These are phyloP conservation scores for Aspergillus spinulosporus DNA, from an alignment of 2,329 filamentous ascomycete species.

Conservation along the genomic window DNA sequence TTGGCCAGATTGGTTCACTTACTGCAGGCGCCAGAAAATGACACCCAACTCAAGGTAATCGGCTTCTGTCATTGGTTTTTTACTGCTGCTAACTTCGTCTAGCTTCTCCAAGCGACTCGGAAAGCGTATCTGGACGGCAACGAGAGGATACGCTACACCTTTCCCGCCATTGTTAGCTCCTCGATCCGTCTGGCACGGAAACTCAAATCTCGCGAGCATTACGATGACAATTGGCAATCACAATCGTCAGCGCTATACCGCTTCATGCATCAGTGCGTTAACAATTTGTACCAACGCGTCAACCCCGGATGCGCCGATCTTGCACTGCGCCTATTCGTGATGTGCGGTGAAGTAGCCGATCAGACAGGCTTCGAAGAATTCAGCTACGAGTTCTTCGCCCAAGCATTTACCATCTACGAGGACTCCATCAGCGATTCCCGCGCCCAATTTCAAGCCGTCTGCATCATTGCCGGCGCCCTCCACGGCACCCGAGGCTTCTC, in stretches of 20 bases:
- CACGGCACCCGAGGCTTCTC: conserved; percentile 88
- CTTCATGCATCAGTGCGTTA: conserved; percentile 87
- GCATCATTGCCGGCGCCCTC: conserved; percentile 84
- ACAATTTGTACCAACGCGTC: conserved; percentile 82
- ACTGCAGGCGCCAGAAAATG: conserved; percentile 78
- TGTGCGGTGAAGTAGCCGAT: conserved; percentile 89
- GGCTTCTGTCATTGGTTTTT: neutral
- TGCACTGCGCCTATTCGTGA: conserved; percentile 82
- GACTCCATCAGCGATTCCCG: conserved; percentile 93
- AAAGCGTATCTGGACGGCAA: conserved; percentile 90
- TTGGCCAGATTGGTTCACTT: conserved; percentile 89
- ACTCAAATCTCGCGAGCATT: conserved; percentile 89
- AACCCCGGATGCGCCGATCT: conserved; percentile 81
- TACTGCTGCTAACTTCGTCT: conserved; percentile 19
- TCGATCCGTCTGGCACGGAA: conserved; percentile 85
- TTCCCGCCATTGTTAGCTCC: conserved; percentile 84
- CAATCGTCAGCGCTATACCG: conserved; percentile 85
- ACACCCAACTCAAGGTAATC: conserved; percentile 78
- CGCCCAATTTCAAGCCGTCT: conserved; percentile 97
- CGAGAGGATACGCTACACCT: conserved; percentile 94
- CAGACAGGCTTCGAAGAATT: conserved; percentile 92
- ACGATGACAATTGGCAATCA: conserved; percentile 70
- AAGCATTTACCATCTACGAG: conserved; percentile 97
- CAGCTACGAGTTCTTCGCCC: conserved; percentile 96
- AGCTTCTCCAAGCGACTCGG: conserved; percentile 80